A percentile compares a stretch with the other conserved stretches of the same genome.
These are phyloP conservation scores for Fonsecaea pugnacius DNA, from an alignment of 2,329 filamentous ascomycete genomes.

Conservation along the genomic window DNA sequence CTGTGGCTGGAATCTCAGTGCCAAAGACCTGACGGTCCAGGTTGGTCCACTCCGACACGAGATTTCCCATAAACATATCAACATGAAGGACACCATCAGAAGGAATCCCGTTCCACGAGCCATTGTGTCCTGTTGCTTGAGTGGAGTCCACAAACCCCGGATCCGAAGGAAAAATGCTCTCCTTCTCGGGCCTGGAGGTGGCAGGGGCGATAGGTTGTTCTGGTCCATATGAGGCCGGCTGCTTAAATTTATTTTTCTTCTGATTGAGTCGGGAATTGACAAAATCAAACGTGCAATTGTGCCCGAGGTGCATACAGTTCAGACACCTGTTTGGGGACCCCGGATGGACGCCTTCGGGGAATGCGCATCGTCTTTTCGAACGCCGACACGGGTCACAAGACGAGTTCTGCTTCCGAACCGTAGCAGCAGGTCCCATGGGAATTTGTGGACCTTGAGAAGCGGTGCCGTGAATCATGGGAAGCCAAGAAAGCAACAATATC, in stretches of 20 bases:
- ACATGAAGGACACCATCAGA: conserved; percentile 14
- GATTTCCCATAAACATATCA: conserved; percentile 25
- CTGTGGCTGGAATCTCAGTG: neutral
- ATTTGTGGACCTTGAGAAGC: neutral
- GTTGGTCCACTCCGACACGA: conserved; percentile 23
- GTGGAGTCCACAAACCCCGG: neutral
- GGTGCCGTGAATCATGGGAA: neutral
- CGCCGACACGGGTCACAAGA: conserved; percentile 28
- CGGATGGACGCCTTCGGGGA: neutral
- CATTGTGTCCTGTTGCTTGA: conserved; percentile 7
- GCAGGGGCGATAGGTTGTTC: conserved; percentile 12
- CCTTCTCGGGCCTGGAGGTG: neutral
- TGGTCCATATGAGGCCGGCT: neutral
- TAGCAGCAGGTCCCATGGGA: neutral
- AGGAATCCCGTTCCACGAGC: conserved; percentile 1
- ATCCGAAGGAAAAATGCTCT: conserved; percentile 3
- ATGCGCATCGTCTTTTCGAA: conserved; percentile 25
- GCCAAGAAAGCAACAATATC: neutral
- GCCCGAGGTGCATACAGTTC: conserved; percentile 24
- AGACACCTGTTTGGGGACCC: conserved; percentile 16
- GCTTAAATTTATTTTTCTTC: conserved; percentile 12
- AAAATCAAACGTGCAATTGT: conserved; percentile 27
- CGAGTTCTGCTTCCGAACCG: conserved; percentile 28
- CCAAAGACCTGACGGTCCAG: conserved; percentile 5
- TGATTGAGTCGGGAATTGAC: conserved; percentile 20